These are phyloP conservation scores for Elymus sibiricus DNA, from an alignment of 176 grass and related monocot species.

Conservation along the genomic window DNA sequence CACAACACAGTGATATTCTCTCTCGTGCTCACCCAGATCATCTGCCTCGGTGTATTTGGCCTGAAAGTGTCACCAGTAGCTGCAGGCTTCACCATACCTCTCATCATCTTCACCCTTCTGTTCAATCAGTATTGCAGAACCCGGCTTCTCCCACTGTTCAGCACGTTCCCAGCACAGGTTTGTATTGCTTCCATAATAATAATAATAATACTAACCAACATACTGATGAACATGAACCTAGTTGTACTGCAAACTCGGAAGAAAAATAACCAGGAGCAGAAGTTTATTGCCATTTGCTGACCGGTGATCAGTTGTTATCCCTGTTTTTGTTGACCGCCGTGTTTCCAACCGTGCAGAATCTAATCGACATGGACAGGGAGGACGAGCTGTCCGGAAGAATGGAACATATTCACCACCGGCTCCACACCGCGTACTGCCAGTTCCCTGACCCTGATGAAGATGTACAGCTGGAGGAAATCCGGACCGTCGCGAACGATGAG, in stretches of 20 bases:
- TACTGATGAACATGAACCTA: neutral
- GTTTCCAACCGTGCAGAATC: slow-evolving; percentile 48
- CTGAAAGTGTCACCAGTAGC: slow-evolving; percentile 73
- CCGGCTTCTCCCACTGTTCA: slow-evolving; percentile 75
- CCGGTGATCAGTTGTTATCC: neutral
- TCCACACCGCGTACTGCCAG: slow-evolving; percentile 66
- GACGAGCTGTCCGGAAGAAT: slow-evolving; percentile 66
- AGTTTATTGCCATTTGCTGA: neutral
- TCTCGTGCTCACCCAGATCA: slow-evolving; percentile 87
- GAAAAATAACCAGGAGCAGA: neutral
- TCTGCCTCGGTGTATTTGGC: slow-evolving; percentile 77
- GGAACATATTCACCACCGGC: slow-evolving; percentile 54
- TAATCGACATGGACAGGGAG: slow-evolving; percentile 75
- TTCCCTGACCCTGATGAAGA: slow-evolving; percentile 36
- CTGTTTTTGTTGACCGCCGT: neutral
- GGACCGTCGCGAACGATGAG: slow-evolving; percentile 7
- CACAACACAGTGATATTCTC: slow-evolving; percentile 87
- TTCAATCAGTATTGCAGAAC: slow-evolving; percentile 95
- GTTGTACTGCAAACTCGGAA: neutral
- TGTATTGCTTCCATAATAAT: slow-evolving; percentile 4
- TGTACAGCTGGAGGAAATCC: slow-evolving; percentile 34
- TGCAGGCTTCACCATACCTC: slow-evolving; percentile 69
- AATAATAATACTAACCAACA: neutral
- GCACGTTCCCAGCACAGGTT: slow-evolving; percentile 66
- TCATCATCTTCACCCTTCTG: slow-evolving; percentile 72